Conservation (phyloP, 805 yeast species). For the Peterozyma xylosa region DNA sequence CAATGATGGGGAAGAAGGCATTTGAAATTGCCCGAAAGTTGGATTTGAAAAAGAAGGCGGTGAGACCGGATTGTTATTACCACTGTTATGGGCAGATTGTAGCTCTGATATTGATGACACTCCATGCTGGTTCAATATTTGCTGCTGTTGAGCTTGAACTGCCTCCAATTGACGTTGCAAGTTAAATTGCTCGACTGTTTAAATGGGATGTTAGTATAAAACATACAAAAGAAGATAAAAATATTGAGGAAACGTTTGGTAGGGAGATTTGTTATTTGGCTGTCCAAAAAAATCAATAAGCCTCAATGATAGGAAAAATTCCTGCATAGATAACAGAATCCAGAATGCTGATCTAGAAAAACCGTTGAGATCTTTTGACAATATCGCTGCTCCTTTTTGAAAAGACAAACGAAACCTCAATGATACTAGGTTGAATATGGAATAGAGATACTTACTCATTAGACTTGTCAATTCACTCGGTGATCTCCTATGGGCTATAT, state of each 20-base stretch:
- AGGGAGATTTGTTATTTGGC: too few relatives aligned
- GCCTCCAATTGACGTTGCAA: constrained; percentile 88
- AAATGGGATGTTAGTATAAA: background rate
- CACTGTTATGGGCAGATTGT: constrained; percentile 11
- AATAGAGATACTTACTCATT: constrained; percentile 50
- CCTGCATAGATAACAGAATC: too few relatives aligned
- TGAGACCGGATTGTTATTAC: constrained; percentile 3
- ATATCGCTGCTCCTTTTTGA: background rate
- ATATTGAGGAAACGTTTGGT: too few relatives aligned
- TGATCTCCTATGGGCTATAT: constrained; percentile 94
- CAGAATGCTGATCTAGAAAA: background rate
- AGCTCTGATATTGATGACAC: constrained; percentile 12
- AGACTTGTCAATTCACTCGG: constrained; percentile 92
- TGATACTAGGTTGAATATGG: background rate
- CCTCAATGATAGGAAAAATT: background rate
- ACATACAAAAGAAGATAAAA: background rate
- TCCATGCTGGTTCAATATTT: constrained; percentile 62
- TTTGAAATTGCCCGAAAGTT: constrained; percentile 15
- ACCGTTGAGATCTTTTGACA: background rate
- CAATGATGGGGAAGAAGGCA: constrained; percentile 14
- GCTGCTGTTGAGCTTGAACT: constrained; percentile 90
- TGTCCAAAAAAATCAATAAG: background rate
- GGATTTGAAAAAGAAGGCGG: constrained; percentile 17
- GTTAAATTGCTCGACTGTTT: constrained; percentile 67
- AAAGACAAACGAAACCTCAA: background rate